These are phyloP conservation scores for Leersia perrieri DNA, from an alignment of 176 grass and related monocot species.

Conservation along the genomic window DNA sequence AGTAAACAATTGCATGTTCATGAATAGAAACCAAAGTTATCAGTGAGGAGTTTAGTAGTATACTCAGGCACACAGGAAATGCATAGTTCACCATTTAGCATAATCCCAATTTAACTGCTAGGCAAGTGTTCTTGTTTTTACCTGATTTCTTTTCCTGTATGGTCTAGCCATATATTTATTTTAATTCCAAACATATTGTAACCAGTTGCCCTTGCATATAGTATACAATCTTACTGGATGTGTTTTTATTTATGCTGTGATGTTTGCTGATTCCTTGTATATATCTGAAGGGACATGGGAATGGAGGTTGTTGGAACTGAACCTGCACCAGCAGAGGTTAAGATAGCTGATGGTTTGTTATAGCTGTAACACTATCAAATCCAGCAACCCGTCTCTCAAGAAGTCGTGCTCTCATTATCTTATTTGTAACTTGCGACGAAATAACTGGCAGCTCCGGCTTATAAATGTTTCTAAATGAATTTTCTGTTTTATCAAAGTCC, in stretches of 20 bases:
- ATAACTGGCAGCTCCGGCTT: constrained; percentile 17
- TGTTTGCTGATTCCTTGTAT: constrained; percentile 11
- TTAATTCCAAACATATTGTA: background rate
- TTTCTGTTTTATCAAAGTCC: background rate
- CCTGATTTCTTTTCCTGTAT: background rate
- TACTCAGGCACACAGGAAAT: no score
- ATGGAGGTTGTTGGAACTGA: constrained; percentile 76
- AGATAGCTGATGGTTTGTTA: constrained; percentile 58
- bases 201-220: background rate
- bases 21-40: no score
- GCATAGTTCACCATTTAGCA: no score
- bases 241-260: background rate
- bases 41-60: no score
- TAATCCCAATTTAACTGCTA: no score
- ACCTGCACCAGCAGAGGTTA: constrained; percentile 48
- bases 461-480: background rate
- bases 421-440: constrained; percentile 36
- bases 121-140: no score
- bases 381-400: constrained; percentile 39
- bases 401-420: constrained; percentile 39
- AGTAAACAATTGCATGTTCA: no score
- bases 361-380: no score
- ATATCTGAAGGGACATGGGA: constrained; percentile 67
- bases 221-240: background rate
- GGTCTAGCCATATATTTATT: background rate